Conservation (phyloP, 2,329 filamentous ascomycete species). For the Calonectria hawksworthii region DNA sequence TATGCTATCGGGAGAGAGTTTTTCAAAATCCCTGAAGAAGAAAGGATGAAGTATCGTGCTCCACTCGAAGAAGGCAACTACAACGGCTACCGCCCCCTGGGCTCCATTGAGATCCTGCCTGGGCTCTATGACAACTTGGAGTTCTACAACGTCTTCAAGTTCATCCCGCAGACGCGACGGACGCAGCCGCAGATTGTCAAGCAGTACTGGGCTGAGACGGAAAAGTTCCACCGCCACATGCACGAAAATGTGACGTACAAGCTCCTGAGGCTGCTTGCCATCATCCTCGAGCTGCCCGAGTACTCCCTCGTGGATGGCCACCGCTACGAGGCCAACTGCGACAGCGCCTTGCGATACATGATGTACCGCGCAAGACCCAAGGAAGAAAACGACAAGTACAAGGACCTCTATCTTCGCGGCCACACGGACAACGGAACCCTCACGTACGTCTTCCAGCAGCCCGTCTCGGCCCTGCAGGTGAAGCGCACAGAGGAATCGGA, state of each 20-base stretch:
- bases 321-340: background rate
- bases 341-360: background rate
- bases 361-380: background rate
- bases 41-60: slow-evolving; percentile 69
- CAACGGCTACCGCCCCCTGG: slow-evolving; percentile 63
- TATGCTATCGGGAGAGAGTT: slow-evolving; percentile 72
- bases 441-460: background rate
- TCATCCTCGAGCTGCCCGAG: background rate
- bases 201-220: background rate
- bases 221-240: background rate
- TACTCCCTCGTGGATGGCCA: background rate
- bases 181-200: slow-evolving; percentile 45
- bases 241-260: background rate
- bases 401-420: background rate
- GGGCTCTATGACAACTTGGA: background rate
- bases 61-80: slow-evolving; percentile 66
- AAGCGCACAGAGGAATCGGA: background rate
- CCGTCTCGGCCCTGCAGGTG: background rate
- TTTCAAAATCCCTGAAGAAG: slow-evolving; percentile 64
- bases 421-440: background rate
- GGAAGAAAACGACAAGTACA: background rate
- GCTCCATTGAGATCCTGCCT: background rate
- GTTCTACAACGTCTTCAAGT: background rate
- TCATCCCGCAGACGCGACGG: background rate
- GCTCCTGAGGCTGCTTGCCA: background rate